A percentile compares a stretch with the other conserved stretches of the same genome.
phyloP scores from a whole-genome alignment of 2,329 filamentous ascomycete species.

The Penicillium sp. region DNA sequence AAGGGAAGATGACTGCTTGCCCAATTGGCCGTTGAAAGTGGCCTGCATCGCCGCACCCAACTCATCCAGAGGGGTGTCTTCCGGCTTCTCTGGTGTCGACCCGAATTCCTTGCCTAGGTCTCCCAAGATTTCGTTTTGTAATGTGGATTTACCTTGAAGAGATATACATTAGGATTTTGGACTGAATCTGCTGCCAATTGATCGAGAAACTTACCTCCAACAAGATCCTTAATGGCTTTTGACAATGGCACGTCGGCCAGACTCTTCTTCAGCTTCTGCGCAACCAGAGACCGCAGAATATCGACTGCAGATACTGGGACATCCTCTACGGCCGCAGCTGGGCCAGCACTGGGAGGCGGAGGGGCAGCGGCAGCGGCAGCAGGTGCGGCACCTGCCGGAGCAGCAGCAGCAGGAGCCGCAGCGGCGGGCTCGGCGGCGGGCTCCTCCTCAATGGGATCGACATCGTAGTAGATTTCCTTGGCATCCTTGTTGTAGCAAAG shows the following conservation, averaged over 20 bases:
- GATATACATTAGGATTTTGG: background rate
- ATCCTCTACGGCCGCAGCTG: conserved; percentile 82
- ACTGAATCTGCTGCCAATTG: background rate
- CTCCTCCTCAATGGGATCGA: conserved; percentile 92
- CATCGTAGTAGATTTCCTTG: conserved; percentile 99
- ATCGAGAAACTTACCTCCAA: conserved; percentile 70
- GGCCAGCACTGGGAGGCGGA: conserved; percentile 70
- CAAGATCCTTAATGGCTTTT: conserved; percentile 98
- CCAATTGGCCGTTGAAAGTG: conserved; percentile 97
- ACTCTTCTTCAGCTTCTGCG: conserved; percentile 96
- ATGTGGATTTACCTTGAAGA: conserved; percentile 81
- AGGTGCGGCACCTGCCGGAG: conserved; percentile 39
- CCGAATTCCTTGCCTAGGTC: conserved; percentile 98
- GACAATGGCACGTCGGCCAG: conserved; percentile 82
- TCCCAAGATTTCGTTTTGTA: conserved; percentile 97
- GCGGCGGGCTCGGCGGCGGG: conserved; percentile 53
- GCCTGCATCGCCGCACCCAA: conserved; percentile 92
- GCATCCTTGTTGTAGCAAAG: conserved; percentile 99
- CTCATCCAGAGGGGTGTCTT: conserved; percentile 95
- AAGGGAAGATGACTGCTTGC: conserved; percentile 91
- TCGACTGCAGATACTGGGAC: conserved; percentile 84
- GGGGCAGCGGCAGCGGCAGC: conserved; percentile 54
- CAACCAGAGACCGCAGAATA: conserved; percentile 82
- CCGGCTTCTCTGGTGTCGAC: conserved; percentile 95
- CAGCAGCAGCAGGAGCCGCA: conserved; percentile 40